These are phyloP conservation scores for Fusarium liriodendri DNA, from an alignment of 2,329 filamentous ascomycete species.

Conservation along the genomic window DNA sequence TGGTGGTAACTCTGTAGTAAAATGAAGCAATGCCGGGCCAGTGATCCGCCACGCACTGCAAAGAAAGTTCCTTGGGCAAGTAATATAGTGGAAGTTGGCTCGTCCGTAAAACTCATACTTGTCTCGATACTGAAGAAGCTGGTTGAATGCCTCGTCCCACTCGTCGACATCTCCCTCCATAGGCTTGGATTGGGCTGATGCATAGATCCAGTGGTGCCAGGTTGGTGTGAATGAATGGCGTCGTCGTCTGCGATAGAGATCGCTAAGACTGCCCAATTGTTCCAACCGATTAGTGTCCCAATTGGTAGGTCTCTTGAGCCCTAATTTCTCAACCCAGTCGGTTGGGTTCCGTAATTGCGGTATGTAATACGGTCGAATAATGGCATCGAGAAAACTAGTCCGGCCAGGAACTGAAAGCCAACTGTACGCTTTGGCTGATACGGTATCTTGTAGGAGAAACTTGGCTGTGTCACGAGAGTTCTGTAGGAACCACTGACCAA, in stretches of 20 bases:
- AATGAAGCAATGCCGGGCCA: background rate
- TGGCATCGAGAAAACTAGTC: background rate
- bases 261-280: background rate
- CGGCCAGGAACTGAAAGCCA: background rate
- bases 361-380: background rate
- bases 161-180: background rate
- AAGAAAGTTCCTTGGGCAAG: background rate
- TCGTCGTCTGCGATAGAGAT: background rate
- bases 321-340: background rate
- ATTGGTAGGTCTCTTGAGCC: background rate
- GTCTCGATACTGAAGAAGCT: slow-evolving; percentile 1
- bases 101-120: background rate
- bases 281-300: background rate
- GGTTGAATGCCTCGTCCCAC: background rate
- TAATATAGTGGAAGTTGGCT: background rate
- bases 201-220: slow-evolving; percentile 6
- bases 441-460: background rate
- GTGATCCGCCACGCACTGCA: background rate
- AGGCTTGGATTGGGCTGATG: background rate
- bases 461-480: background rate
- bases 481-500: background rate
- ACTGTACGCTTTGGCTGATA: background rate
- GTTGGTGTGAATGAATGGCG: background rate
- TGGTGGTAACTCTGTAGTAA: background rate
- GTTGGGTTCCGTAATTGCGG: background rate